These are phyloP conservation scores for Calonectria ilicicola DNA, from an alignment of 2,329 filamentous ascomycete species.

Conservation along the genomic window DNA sequence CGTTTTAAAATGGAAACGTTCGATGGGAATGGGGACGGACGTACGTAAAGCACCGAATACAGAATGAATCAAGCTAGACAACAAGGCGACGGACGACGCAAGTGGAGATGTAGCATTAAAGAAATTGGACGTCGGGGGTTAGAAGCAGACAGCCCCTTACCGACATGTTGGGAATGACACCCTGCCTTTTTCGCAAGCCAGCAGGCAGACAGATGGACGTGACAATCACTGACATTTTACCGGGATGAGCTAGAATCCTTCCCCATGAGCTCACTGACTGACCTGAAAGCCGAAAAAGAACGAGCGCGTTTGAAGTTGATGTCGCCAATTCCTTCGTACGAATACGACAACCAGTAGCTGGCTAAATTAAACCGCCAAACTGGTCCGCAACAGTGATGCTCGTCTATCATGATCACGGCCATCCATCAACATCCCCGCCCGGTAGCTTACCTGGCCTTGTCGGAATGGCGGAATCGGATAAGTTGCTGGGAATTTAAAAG, in stretches of 20 bases:
- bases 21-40: constrained; percentile 7
- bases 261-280: neutral
- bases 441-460: neutral
- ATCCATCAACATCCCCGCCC: neutral
- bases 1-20: constrained; percentile 3
- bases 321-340: neutral
- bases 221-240: neutral
- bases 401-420: neutral
- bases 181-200: neutral
- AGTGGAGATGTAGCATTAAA: constrained; percentile 40
- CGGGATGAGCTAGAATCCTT: neutral
- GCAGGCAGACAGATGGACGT: neutral
- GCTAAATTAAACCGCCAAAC: neutral
- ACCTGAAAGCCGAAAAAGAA: neutral
- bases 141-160: constrained; percentile 37
- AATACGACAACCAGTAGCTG: neutral
- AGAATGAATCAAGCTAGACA: constrained; percentile 27
- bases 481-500: neutral
- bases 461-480: neutral
- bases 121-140: constrained; percentile 38
- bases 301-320: neutral
- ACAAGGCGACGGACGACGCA: constrained; percentile 8
- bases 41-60: constrained; percentile 15
- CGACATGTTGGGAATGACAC: constrained; percentile 15
- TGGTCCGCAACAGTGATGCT: neutral